These are phyloP conservation scores for Dentipellis sp. DNA, from an alignment of 768 basidiomycete genomes.

Conservation along the genomic window DNA sequence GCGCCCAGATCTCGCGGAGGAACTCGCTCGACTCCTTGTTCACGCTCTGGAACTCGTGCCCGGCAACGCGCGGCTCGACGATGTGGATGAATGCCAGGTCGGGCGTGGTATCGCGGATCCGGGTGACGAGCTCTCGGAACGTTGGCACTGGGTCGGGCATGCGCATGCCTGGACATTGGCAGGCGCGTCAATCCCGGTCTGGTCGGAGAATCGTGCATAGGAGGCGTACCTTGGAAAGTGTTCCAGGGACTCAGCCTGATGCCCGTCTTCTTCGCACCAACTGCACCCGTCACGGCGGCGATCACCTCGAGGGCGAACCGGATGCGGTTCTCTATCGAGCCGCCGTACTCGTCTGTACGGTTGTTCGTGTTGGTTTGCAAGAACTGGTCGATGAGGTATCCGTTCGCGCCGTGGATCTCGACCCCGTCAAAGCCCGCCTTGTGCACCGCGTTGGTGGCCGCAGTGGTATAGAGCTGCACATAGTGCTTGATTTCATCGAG, in stretches of 20 bases:
- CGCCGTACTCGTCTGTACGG: conserved; percentile 35
- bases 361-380: conserved; percentile 28
- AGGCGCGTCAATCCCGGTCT: not conserved
- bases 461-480: conserved; percentile 17
- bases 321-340: conserved; percentile 32
- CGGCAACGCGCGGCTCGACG: conserved; percentile 15
- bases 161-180: conserved; percentile 2
- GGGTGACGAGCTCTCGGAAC: conserved; percentile 17
- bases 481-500: conserved; percentile 14
- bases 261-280: conserved; percentile 26
- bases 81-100: conserved; percentile 29
- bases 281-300: conserved; percentile 23
- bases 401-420: conserved; percentile 20
- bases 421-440: conserved; percentile 20
- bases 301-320: conserved; percentile 30
- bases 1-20: conserved; percentile 13
- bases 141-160: conserved; percentile 17
- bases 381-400: conserved; percentile 32
- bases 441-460: conserved; percentile 24
- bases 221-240: not conserved
- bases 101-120: conserved; percentile 17
- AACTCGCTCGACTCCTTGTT: conserved; percentile 3
- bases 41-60: not conserved
- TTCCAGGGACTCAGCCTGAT: conserved; percentile 23
- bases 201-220: not conserved